Conservation (phyloP, 495 filamentous ascomycete genomes). For the Aspergillus indologenus region DNA sequence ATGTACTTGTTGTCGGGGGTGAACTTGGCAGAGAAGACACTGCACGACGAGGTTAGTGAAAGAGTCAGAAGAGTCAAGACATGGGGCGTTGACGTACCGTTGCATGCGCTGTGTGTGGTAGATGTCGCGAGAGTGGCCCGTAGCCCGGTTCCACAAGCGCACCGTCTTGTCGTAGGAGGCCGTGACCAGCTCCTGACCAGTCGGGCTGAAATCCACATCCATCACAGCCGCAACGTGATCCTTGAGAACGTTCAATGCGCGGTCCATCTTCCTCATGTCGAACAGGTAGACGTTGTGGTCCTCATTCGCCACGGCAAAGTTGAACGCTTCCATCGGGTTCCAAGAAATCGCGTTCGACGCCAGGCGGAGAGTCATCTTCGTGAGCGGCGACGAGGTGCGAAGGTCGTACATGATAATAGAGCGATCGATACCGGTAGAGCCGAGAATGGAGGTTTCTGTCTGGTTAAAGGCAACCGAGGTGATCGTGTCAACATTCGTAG, state of each 20-base stretch:
- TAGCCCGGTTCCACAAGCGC: slow-evolving; percentile 73
- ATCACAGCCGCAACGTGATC: slow-evolving; percentile 96
- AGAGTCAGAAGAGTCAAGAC: background rate
- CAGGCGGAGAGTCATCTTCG: slow-evolving; percentile 73
- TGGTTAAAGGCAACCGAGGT: slow-evolving; percentile 88
- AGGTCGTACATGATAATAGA: slow-evolving; percentile 86
- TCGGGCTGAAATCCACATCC: slow-evolving; percentile 94
- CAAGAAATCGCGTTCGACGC: slow-evolving; percentile 83
- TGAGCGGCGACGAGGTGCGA: slow-evolving; percentile 77
- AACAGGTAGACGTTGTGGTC: slow-evolving; percentile 80
- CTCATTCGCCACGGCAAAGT: slow-evolving; percentile 79
- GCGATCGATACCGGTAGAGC: slow-evolving; percentile 77
- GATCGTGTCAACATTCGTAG: slow-evolving; percentile 87
- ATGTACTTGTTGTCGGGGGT: slow-evolving; percentile 87
- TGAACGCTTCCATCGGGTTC: slow-evolving; percentile 96
- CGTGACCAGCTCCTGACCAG: slow-evolving; percentile 88
- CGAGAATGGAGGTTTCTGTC: slow-evolving; percentile 86
- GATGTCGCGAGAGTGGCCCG: slow-evolving; percentile 83
- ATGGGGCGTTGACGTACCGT: slow-evolving; percentile 40
- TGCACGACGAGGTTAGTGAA: slow-evolving; percentile 14
- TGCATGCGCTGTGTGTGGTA: slow-evolving; percentile 99
- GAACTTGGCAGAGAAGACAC: slow-evolving; percentile 82
- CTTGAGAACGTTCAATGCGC: slow-evolving; percentile 87
- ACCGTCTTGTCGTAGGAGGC: slow-evolving; percentile 83
- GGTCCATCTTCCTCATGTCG: slow-evolving; percentile 80